Evolutionary conservation across 1,284 basidiomycete species (phyloP), one percentile per base, ranked within the genome.

Genomic region (Ceratobasidium sp.): DNA sequence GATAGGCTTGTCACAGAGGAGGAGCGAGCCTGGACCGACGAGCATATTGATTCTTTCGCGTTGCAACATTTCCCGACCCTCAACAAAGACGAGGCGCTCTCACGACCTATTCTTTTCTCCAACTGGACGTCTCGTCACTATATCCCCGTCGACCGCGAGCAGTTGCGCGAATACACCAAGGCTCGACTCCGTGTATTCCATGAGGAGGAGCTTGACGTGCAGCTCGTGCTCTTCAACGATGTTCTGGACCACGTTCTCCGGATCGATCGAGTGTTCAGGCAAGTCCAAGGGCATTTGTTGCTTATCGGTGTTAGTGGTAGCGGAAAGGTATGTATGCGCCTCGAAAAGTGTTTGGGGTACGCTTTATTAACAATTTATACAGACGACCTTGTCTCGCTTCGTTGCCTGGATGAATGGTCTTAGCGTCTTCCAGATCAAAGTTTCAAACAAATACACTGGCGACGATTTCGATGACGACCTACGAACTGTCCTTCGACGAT

Each of bases 121-220:
- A 99, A 99, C 82, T 99, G 98, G 98, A 98, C 97, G 0, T 97
- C 97, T n/a, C 96, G 97, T 84, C 87, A 98, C 82, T 99, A 99
- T 82, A 91, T 98, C 74, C 91, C 96, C 2, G 97, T 99, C 60
- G 95, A 98, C 77, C 90, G 98, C 71, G 97, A 98, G 80, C 87
- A 90, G 51, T 89, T 99, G 11, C 91, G 98, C 63, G 97, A 98
- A 80, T 99, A 98, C 82, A 98, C 96, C 27, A 98, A 98, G 83
- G 97, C 98, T 36, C 91, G 98, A 51, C 87, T 99, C 47, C 91
- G 93, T 19, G 93, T 98, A 8, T 98, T 97, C 85, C 97, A 98
- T 80, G 97, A 99, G 82, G 97, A 98, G 84, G 98, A 99, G 83
- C 85, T 99, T 71, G 98, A 99, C 78, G 97, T 99, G 2, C 95